Evolutionary conservation across 768 basidiomycete species (phyloP).

Genomic region (Naganishia kalamii): DNA sequence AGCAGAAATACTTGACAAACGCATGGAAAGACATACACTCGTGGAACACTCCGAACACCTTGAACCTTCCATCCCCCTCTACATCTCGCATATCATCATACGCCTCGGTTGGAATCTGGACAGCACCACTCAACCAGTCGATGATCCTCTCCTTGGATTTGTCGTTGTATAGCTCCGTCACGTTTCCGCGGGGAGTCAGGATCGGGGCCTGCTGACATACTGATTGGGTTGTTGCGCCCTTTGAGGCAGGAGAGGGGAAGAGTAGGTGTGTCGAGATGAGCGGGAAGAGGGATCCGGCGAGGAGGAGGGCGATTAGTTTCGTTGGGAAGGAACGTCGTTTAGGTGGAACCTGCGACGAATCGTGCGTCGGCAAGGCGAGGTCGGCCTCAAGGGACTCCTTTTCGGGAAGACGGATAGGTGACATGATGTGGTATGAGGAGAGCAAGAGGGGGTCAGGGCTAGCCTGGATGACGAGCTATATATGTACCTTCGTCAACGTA

Average conservation of each 20-base stretch:
- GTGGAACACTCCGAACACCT: slow-evolving; percentile 34
- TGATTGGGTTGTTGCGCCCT: neutral
- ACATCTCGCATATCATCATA: slow-evolving; percentile 40
- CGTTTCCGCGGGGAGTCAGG: slow-evolving; percentile 15
- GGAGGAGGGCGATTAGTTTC: too few species aligned
- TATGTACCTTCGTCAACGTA: too few species aligned
- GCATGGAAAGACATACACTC: slow-evolving; percentile 30
- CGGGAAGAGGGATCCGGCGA: neutral
- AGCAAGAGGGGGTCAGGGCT: neutral
- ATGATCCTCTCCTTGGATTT: slow-evolving; percentile 26
- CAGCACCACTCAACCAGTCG: slow-evolving; percentile 34
- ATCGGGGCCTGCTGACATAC: slow-evolving; percentile 20
- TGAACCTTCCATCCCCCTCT: slow-evolving; percentile 37
- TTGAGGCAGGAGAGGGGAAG: neutral
- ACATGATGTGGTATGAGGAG: neutral
- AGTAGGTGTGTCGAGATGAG: too few species aligned
- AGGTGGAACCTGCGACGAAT: too few species aligned
- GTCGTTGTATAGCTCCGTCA: slow-evolving; percentile 14
- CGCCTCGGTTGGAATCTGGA: slow-evolving; percentile 38
- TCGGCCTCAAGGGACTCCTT: too few species aligned
- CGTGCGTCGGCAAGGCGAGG: too few species aligned
- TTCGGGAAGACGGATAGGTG: neutral
- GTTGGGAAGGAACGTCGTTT: too few species aligned
- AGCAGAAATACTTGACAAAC: neutral
- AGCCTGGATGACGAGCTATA: neutral